Conservation (phyloP, 495 filamentous ascomycete species). For the Trichoderma asperelloides region DNA sequence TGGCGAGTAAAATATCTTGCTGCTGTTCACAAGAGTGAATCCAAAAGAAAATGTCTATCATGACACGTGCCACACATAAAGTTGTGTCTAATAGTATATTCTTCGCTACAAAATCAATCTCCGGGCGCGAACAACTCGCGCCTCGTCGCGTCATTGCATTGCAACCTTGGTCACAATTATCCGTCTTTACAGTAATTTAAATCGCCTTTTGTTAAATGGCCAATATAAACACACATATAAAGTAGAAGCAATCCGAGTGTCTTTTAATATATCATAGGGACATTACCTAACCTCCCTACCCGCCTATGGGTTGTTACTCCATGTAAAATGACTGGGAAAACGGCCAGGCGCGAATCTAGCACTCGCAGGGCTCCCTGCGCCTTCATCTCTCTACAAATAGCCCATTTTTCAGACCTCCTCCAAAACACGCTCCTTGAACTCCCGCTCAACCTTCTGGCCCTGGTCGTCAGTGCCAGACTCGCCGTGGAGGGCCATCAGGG, state of each 20-base stretch:
- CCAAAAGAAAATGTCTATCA: too few species aligned
- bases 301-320: conserved; percentile 8
- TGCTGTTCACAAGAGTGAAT: too few species aligned
- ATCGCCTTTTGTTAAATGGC: background rate
- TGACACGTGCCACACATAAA: too few species aligned
- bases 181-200: background rate
- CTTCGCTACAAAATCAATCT: too few species aligned
- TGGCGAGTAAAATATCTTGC: too few species aligned
- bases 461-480: conserved; percentile 93
- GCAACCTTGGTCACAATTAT: too few species aligned
- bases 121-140: background rate
- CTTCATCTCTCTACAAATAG: conserved; percentile 1
- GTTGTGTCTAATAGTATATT: too few species aligned
- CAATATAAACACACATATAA: background rate
- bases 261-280: conserved; percentile 8
- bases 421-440: conserved; percentile 96
- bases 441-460: conserved; percentile 96
- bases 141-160: too few species aligned
- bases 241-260: conserved; percentile 2
- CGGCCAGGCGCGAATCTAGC: conserved; percentile 3
- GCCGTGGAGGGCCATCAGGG: conserved; percentile 88
- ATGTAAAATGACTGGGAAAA: conserved; percentile 5
- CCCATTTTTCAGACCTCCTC: conserved; percentile 62
- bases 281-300: conserved; percentile 8
- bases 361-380: conserved; percentile 5